A percentile compares a stretch with the other conserved stretches of the same genome.
phyloP scores from a whole-genome alignment of 2,329 filamentous ascomycete genomes.

The Colletotrichum paranaense region DNA sequence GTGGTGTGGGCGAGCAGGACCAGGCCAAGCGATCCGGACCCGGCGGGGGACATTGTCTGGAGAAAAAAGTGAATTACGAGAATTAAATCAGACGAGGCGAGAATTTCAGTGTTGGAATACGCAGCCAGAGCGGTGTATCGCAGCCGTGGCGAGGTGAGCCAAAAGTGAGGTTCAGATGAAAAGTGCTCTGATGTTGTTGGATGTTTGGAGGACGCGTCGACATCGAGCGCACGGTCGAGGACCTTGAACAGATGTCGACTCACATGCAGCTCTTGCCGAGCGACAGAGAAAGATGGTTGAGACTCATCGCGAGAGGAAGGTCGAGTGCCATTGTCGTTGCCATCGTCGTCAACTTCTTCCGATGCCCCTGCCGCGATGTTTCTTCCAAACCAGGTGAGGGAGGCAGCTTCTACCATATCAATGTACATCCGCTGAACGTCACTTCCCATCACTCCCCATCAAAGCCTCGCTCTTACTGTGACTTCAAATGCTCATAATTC shows the following conservation, averaged over 20 bases:
- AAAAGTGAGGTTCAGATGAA: slow-evolving; percentile 29
- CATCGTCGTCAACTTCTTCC: neutral
- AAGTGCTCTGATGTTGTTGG: slow-evolving; percentile 23
- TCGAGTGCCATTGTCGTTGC: neutral
- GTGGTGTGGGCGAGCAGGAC: slow-evolving; percentile 10
- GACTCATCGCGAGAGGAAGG: neutral
- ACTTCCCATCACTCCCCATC: neutral
- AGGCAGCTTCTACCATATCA: neutral
- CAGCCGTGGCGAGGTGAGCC: neutral
- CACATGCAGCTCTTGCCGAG: slow-evolving; percentile 6
- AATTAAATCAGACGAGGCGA: neutral
- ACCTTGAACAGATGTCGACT: neutral
- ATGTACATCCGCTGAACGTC: neutral
- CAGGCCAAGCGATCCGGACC: slow-evolving; percentile 14
- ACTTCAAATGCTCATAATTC: neutral
- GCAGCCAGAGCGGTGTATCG: neutral
- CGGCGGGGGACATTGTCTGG: slow-evolving; percentile 13
- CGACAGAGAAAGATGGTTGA: neutral
- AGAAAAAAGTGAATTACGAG: neutral
- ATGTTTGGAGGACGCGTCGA: slow-evolving; percentile 11
- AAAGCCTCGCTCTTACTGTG: neutral
- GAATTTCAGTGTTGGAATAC: neutral
- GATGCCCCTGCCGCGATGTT: neutral
- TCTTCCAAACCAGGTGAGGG: too few relatives aligned
- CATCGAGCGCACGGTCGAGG: neutral